Evolutionary conservation across 2,329 filamentous ascomycete genomes (phyloP), one percentile per base, ranked within the genome.

Genomic region (Coniochaeta pulveracea): DNA sequence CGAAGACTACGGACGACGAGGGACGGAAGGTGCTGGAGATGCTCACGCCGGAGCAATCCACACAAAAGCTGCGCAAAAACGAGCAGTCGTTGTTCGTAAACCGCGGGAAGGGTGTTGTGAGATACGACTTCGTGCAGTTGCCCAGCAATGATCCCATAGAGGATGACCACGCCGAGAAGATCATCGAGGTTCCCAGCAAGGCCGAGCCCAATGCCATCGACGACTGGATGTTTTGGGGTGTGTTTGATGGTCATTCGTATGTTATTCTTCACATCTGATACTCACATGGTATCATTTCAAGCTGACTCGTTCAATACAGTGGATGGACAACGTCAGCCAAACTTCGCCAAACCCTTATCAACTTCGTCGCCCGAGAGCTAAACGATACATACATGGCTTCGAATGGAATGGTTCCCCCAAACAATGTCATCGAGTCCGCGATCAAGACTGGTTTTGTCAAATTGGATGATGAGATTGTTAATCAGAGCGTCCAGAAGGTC

Each of bases 171-270:
- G 84, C 88, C 34, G 91, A 98, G 62, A 93, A 94, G 69, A 95
- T 96, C 48, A 85, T 98, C 29, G 85, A 96, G 56, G 76, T 95
- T 7, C 81, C 85, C 4, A 69, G 70, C 34, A 70, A 47, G 59
- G 70, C 51, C 58, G 47, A 52, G 21, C 54, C 68, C 23, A 66
- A 69, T 11, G 43, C 66, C 12, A 76, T 67, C 38, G 84, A 73
- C 40, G 93, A 98, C 57, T 98, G 91, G 91, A 96, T 96, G 86
- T 98, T 98, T 56, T 98, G 93, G 91, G 91, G 88, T 37, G 88
- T 98, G 12, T 98, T 96, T 56, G 91, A 98, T 52, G 91, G 91
- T 1, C 91, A 98, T 58, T 85, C 84, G 85, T 89, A 63, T 57
- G 72, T 70, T 39, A 33, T n/a, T 7, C 17, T 10, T 18, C 10